Percentiles rank a stretch among this genome's conserved stretches.
Evolutionary conservation across 1,284 basidiomycete species (phyloP).

Genomic region (Cryptococcus sp.): DNA sequence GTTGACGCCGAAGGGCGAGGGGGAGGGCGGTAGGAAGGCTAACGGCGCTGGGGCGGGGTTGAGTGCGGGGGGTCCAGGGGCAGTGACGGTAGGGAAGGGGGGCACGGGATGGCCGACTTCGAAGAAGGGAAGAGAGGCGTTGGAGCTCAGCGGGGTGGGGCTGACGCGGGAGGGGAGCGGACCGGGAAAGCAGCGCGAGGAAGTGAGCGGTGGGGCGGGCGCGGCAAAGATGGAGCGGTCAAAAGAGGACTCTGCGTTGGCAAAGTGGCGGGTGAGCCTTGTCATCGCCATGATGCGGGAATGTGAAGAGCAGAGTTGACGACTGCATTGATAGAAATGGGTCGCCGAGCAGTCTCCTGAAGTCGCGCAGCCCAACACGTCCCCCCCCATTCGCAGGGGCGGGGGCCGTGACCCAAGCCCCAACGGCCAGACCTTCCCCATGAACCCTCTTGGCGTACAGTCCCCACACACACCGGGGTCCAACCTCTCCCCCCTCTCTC

Average conservation of each 20-base stretch:
- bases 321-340: conserved; percentile 35
- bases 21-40: too few species aligned
- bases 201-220: neutral
- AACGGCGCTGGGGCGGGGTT: too few species aligned
- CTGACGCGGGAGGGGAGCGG: neutral
- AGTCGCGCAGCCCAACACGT: conserved; percentile 4
- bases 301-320: neutral
- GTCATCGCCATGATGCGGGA: neutral
- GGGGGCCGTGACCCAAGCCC: conserved; percentile 2
- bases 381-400: conserved; percentile 6
- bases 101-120: conserved; percentile 3
- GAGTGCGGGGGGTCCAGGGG: too few species aligned
- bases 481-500: neutral
- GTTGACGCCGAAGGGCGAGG: too few species aligned
- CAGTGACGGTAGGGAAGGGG: too few species aligned
- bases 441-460: neutral
- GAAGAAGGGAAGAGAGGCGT: conserved; percentile 11
- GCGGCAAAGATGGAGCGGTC: neutral
- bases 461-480: neutral
- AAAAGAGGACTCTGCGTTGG: conserved; percentile 39
- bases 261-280: conserved; percentile 43
- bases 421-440: neutral
- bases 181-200: neutral
- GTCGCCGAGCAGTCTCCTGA: conserved; percentile 32
- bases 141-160: conserved; percentile 7